These are phyloP conservation scores for Calonectria ilicicola DNA, from an alignment of 2,329 filamentous ascomycete species.

Conservation along the genomic window DNA sequence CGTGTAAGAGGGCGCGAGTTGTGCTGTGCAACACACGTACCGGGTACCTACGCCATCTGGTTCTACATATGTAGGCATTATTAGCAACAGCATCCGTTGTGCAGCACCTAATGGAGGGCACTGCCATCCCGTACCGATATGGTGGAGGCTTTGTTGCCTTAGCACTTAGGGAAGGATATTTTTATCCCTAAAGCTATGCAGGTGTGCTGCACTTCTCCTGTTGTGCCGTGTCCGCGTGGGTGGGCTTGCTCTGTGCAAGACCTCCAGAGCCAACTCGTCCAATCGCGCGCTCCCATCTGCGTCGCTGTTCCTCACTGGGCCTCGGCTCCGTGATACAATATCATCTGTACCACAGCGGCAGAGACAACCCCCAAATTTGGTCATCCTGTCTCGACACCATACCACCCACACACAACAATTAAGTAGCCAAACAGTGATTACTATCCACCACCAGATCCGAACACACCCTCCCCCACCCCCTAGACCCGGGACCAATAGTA, in stretches of 20 bases:
- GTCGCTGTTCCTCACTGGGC: conserved; percentile 10
- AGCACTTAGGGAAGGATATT: conserved; percentile 35
- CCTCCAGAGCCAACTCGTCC: background rate
- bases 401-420: conserved; percentile 1
- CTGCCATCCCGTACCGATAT: conserved; percentile 28
- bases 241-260: conserved; percentile 25
- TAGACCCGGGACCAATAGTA: conserved; percentile 34
- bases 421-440: background rate
- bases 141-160: conserved; percentile 33
- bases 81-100: conserved; percentile 2
- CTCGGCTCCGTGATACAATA: background rate
- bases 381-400: conserved; percentile 4
- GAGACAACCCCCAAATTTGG: conserved; percentile 9
- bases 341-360: conserved; percentile 15
- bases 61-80: conserved; percentile 1
- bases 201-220: conserved; percentile 22
- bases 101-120: conserved; percentile 20
- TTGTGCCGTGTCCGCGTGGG: conserved; percentile 32
- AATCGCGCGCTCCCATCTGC: background rate
- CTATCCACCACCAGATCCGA: background rate
- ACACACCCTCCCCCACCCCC: background rate
- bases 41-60: conserved; percentile 9
- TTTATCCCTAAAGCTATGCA: conserved; percentile 39
- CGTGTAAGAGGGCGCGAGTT: background rate
- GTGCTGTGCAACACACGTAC: conserved; percentile 3